A percentile compares a stretch with the other conserved stretches of the same genome.
Evolutionary conservation across 2,329 filamentous ascomycete genomes (phyloP).

Genomic region (Talaromyces funiculosus): DNA sequence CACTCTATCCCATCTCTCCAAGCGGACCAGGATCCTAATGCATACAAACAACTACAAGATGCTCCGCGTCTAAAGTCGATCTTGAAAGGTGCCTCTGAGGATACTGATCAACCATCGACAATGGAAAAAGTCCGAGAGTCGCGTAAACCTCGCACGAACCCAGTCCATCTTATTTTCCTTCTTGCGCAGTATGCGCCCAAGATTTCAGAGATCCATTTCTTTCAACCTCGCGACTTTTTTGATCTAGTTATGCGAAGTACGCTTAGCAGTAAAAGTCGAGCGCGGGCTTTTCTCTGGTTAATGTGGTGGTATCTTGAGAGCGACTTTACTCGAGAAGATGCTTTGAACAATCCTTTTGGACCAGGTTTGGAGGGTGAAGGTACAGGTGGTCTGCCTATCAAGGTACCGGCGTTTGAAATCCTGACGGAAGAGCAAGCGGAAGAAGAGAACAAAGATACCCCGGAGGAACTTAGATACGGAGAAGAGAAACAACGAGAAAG

Average conservation of each 20-base stretch:
- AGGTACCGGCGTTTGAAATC: slow-evolving; percentile 44
- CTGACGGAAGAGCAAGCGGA: slow-evolving; percentile 47
- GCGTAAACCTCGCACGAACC: slow-evolving; percentile 76
- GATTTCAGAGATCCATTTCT: slow-evolving; percentile 89
- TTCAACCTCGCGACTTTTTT: slow-evolving; percentile 80
- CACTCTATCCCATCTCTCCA: slow-evolving; percentile 96
- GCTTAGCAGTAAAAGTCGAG: slow-evolving; percentile 73
- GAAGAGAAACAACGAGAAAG: slow-evolving; percentile 45
- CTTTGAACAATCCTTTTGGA: slow-evolving; percentile 86
- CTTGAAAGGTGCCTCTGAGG: slow-evolving; percentile 91
- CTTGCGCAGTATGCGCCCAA: slow-evolving; percentile 85
- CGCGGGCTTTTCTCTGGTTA: slow-evolving; percentile 87
- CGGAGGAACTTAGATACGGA: slow-evolving; percentile 45
- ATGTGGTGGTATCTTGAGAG: slow-evolving; percentile 99
- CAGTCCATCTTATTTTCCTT: slow-evolving; percentile 94
- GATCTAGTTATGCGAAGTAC: slow-evolving; percentile 91
- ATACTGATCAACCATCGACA: slow-evolving; percentile 75
- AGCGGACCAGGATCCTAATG: slow-evolving; percentile 87
- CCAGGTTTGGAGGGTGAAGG: slow-evolving; percentile 41
- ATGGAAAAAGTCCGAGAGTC: slow-evolving; percentile 72
- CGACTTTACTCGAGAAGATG: slow-evolving; percentile 83
- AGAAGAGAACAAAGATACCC: slow-evolving; percentile 46
- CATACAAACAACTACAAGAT: slow-evolving; percentile 97
- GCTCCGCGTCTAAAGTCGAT: slow-evolving; percentile 95
- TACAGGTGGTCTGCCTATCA: slow-evolving; percentile 39